phyloP scores from a whole-genome alignment of 441 rosid genomes.

The Erodium moschatum region DNA sequence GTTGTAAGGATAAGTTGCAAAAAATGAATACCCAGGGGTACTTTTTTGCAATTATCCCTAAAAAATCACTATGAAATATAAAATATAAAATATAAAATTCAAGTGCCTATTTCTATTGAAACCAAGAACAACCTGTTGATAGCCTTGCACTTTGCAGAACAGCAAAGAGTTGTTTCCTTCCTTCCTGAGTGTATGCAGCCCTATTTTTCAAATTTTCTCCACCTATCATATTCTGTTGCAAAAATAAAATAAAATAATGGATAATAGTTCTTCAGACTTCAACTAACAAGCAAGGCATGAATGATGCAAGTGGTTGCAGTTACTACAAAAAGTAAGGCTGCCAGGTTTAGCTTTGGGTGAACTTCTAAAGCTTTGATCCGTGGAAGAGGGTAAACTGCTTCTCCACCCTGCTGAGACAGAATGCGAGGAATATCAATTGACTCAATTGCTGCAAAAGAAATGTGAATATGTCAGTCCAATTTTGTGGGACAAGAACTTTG shows the following conservation, averaged over 20 bases:
- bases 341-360: slow-evolving; percentile 86
- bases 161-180: slow-evolving; percentile 95
- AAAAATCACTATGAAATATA: slow-evolving; percentile 7
- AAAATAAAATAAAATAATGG: slow-evolving; percentile 11
- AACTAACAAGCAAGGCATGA: slow-evolving; percentile 16
- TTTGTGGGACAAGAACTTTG: slow-evolving; percentile 1
- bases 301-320: slow-evolving; percentile 20
- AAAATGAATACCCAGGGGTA: too few species aligned
- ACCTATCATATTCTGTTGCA: slow-evolving; percentile 52
- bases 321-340: slow-evolving; percentile 85
- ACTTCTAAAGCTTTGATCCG: slow-evolving; percentile 74
- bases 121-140: slow-evolving; percentile 67
- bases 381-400: slow-evolving; percentile 93
- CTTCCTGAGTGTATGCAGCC: slow-evolving; percentile 87
- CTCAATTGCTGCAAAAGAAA: slow-evolving; percentile 67
- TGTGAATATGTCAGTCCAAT: slow-evolving; percentile 18
- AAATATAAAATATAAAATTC: slow-evolving; percentile 12
- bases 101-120: slow-evolving; percentile 14
- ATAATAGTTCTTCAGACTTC: not conserved
- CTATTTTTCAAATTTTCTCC: slow-evolving; percentile 63
- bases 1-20: too few species aligned
- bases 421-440: slow-evolving; percentile 78
- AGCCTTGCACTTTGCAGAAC: slow-evolving; percentile 98
- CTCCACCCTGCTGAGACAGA: slow-evolving; percentile 95
- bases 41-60: too few species aligned